Evolutionary conservation across 176 grass and related monocot species (phyloP).

Genomic region (Musa acuminata): DNA sequence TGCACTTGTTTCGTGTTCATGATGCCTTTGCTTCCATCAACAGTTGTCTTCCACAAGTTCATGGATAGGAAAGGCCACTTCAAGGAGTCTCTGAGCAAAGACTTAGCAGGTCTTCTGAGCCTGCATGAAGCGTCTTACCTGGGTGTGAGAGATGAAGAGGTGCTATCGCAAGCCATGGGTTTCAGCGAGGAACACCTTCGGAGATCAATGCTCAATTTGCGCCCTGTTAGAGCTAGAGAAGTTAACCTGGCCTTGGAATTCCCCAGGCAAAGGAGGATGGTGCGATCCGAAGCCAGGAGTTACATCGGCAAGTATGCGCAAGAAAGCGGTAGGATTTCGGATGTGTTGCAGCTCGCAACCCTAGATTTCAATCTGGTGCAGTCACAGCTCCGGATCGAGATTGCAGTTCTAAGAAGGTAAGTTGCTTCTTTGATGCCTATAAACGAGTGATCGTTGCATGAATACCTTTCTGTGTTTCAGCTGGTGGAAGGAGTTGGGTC

Average conservation of each 20-base stretch:
- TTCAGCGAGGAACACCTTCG: not conserved
- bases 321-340: not conserved
- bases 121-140: not conserved
- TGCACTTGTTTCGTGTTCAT: too few species aligned
- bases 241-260: not conserved
- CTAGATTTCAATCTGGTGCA: constrained; percentile 2
- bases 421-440: not conserved
- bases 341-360: constrained; percentile 1
- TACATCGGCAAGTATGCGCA: not conserved
- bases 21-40: not conserved
- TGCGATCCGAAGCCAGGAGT: not conserved
- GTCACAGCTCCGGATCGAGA: not conserved
- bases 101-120: not conserved
- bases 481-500: constrained; percentile 3
- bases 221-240: not conserved
- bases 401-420: not conserved
- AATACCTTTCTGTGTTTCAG: not conserved
- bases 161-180: not conserved
- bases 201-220: not conserved
- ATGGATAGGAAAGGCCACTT: not conserved
- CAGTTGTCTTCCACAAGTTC: constrained; percentile 11
- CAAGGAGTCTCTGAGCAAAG: not conserved
- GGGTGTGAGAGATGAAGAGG: not conserved
- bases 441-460: too few species aligned
- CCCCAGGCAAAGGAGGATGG: constrained; percentile 1